Conservation (phyloP, 2,329 filamentous ascomycete genomes). For the Tolypocladium nubicola region DNA sequence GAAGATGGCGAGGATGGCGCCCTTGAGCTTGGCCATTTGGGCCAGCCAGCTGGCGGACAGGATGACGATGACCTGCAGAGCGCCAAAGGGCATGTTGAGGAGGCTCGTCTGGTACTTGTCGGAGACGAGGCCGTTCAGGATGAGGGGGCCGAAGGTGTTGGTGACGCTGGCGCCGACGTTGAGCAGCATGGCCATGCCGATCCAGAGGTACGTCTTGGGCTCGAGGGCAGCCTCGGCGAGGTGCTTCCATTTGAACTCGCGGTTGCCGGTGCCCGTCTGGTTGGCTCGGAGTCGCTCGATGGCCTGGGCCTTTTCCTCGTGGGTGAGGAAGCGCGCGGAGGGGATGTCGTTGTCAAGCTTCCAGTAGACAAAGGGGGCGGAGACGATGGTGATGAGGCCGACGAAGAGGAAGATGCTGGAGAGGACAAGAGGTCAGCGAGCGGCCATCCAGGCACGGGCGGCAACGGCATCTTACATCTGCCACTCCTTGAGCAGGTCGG, state of each 20-base stretch:
- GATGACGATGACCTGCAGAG: conserved; percentile 49
- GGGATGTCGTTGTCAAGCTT: conserved; percentile 48
- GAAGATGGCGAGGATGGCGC: conserved; percentile 38
- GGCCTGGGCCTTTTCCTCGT: conserved; percentile 56
- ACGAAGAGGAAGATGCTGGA: conserved; percentile 44
- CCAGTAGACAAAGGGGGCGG: conserved; percentile 48
- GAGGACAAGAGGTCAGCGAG: not conserved
- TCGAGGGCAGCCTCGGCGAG: conserved; percentile 39
- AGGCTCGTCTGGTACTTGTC: conserved; percentile 46
- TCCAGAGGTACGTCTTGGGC: conserved; percentile 47
- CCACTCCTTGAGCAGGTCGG: conserved; percentile 9
- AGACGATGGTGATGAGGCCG: conserved; percentile 48
- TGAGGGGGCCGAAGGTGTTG: conserved; percentile 55
- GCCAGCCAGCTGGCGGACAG: conserved; percentile 48
- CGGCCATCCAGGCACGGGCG: not conserved
- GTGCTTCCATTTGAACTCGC: conserved; percentile 59
- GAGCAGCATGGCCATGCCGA: conserved; percentile 48
- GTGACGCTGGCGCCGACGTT: conserved; percentile 55
- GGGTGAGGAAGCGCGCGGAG: conserved; percentile 46
- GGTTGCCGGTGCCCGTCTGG: conserved; percentile 63
- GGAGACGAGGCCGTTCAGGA: conserved; percentile 49
- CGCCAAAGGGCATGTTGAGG: conserved; percentile 58
- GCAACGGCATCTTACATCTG: conserved; percentile 9
- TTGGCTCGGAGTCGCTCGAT: conserved; percentile 64
- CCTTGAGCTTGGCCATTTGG: conserved; percentile 46